These are phyloP conservation scores for Acacia melanoxylon DNA, from an alignment of 306 rosid genomes.

Conservation along the genomic window DNA sequence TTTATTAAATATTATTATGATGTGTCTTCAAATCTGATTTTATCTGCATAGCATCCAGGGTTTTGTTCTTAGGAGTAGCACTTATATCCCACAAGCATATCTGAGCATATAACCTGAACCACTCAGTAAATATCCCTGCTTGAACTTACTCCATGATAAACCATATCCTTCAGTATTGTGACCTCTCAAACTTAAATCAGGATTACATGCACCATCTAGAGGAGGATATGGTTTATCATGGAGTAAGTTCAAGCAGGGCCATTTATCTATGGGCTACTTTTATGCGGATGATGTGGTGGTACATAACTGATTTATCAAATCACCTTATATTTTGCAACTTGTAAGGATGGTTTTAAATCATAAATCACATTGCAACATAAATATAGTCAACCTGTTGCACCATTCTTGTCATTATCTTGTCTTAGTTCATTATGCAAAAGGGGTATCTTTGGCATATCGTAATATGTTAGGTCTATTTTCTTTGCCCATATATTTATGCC, in stretches of 20 bases:
- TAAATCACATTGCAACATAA: neutral
- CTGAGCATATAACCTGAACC: conserved; percentile 99
- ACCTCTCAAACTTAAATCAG: too few relatives aligned
- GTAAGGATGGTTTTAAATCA: neutral
- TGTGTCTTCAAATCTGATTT: too few relatives aligned
- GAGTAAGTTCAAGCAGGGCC: too few relatives aligned
- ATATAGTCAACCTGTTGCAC: neutral
- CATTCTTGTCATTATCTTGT: neutral
- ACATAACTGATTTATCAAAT: neutral
- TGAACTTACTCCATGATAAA: conserved; percentile 92
- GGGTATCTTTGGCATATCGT: neutral
- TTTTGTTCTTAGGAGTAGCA: conserved; percentile 69
- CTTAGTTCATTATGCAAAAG: neutral
- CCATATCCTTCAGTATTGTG: too few relatives aligned
- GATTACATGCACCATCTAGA: too few relatives aligned
- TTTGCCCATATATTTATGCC: neutral
- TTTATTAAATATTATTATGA: too few relatives aligned
- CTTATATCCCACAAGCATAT: conserved; percentile 97
- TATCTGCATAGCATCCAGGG: conserved; percentile 79
- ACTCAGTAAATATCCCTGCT: conserved; percentile 89
- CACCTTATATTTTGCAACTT: neutral
- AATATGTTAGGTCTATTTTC: neutral
- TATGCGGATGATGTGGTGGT: neutral
- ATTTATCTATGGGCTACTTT: neutral
- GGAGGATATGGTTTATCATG: too few relatives aligned